Percentiles rank a stretch among this genome's conserved stretches.
phyloP scores from a whole-genome alignment of 495 filamentous ascomycete genomes.

The Neurospora sp. region DNA sequence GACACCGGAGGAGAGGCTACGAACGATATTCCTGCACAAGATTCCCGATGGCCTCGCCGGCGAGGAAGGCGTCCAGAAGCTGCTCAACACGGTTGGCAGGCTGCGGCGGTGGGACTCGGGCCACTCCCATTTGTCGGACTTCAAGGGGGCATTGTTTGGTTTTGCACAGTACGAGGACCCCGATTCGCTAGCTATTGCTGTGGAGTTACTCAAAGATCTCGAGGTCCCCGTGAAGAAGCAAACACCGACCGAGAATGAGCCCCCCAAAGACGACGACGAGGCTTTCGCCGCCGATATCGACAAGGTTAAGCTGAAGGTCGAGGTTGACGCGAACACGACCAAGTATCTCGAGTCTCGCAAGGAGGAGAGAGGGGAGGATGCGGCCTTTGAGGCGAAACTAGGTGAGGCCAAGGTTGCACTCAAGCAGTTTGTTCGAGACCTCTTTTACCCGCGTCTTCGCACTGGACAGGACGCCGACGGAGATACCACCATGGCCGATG shows the following conservation, averaged over 20 bases:
- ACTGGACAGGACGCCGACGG: constrained; percentile 47
- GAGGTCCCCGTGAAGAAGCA: constrained; percentile 76
- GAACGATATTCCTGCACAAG: constrained; percentile 82
- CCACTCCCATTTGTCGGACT: constrained; percentile 56
- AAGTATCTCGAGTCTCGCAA: constrained; percentile 77
- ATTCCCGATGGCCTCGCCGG: constrained; percentile 69
- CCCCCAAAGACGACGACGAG: constrained; percentile 33
- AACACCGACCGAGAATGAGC: constrained; percentile 33
- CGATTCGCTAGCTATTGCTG: constrained; percentile 75
- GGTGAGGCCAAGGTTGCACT: constrained; percentile 55
- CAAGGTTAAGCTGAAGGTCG: constrained; percentile 60
- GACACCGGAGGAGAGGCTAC: constrained; percentile 78
- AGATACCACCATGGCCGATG: constrained; percentile 60
- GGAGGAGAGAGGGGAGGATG: constrained; percentile 52
- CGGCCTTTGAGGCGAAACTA: constrained; percentile 55
- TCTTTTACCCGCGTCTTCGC: constrained; percentile 59
- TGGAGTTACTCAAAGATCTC: constrained; percentile 77
- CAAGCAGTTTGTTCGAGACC: constrained; percentile 52
- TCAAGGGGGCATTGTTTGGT: constrained; percentile 80
- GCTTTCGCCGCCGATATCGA: constrained; percentile 52
- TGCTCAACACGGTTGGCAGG: constrained; percentile 67
- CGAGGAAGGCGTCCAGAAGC: constrained; percentile 74
- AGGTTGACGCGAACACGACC: constrained; percentile 69
- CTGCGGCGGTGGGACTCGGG: constrained; percentile 68
- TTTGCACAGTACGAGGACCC: constrained; percentile 96